Conservation (phyloP, 1,139 yeast species). For the Pichia sp. region DNA sequence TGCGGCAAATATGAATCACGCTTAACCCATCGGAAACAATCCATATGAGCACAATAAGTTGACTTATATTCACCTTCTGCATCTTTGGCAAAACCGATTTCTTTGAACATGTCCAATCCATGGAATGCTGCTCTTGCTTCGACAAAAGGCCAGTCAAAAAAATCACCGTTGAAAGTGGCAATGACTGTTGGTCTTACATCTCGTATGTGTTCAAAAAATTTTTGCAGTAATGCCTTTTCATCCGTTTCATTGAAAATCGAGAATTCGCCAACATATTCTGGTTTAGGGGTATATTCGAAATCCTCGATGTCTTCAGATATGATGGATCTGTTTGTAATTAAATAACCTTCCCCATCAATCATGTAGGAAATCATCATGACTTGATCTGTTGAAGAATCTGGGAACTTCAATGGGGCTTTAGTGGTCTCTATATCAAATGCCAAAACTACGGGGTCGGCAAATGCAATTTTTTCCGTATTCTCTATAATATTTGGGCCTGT, state of each 20-base stretch:
- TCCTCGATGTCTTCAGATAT: constrained; percentile 93
- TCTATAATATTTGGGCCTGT: constrained; percentile 52
- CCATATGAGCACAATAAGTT: constrained; percentile 93
- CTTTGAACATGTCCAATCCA: constrained; percentile 84
- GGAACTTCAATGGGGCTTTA: constrained; percentile 92
- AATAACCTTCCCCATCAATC: constrained; percentile 96
- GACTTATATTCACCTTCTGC: constrained; percentile 91
- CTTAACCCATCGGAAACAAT: constrained; percentile 97
- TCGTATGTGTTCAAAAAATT: constrained; percentile 86
- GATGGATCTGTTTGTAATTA: constrained; percentile 91
- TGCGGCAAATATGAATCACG: constrained; percentile 97
- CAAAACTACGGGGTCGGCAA: constrained; percentile 95
- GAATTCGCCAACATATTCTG: constrained; percentile 89
- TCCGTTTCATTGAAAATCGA: constrained; percentile 86
- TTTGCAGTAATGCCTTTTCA: constrained; percentile 66
- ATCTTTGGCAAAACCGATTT: constrained; percentile 91
- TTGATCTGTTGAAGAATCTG: constrained; percentile 89
- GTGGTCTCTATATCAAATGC: constrained; percentile 99
- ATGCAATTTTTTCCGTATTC: constrained; percentile 73
- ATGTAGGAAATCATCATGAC: constrained; percentile 99
- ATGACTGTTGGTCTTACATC: constrained; percentile 91
- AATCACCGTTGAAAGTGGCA: constrained; percentile 97
- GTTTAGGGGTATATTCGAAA: constrained; percentile 95
- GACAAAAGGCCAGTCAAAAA: constrained; percentile 98
- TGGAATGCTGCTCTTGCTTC: constrained; percentile 81